phyloP scores from a whole-genome alignment of 805 yeast genomes.

The Spathaspora gorwiae region DNA sequence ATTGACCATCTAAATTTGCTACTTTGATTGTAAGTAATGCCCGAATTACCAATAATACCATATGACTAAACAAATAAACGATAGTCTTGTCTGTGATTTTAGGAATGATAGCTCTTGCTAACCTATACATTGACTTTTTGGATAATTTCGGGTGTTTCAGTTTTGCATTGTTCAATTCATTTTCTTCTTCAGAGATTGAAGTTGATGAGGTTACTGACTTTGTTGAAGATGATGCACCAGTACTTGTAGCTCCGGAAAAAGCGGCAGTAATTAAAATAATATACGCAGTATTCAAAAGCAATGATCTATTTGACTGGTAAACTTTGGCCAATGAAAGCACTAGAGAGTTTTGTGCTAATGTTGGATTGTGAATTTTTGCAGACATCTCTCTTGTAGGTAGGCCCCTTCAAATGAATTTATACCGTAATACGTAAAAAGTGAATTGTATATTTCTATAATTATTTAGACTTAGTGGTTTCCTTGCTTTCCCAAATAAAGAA shows the following conservation, averaged over 20 bases:
- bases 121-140: conserved; percentile 23
- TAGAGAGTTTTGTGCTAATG: background rate
- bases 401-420: no score
- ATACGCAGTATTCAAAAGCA: conserved; percentile 38
- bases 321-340: conserved; percentile 23
- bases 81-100: conserved; percentile 23
- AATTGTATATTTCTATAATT: no score
- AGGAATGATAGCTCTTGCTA: conserved; percentile 36
- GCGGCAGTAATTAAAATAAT: conserved; percentile 39
- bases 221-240: conserved; percentile 6
- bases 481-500: no score
- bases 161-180: conserved; percentile 7
- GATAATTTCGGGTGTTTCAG: conserved; percentile 23
- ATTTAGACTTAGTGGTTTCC: no score
- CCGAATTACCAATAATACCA: conserved; percentile 56
- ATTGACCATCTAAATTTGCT: conserved; percentile 79
- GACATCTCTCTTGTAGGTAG: no score
- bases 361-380: background rate
- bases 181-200: conserved; percentile 4
- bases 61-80: conserved; percentile 44
- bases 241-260: conserved; percentile 38
- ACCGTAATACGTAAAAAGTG: no score
- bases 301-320: conserved; percentile 36
- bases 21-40: conserved; percentile 76
- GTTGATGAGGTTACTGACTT: background rate